Base-by-base conservation (phyloP, 2,329 filamentous ascomycete species). In the Pezicula carpinea region DNA sequence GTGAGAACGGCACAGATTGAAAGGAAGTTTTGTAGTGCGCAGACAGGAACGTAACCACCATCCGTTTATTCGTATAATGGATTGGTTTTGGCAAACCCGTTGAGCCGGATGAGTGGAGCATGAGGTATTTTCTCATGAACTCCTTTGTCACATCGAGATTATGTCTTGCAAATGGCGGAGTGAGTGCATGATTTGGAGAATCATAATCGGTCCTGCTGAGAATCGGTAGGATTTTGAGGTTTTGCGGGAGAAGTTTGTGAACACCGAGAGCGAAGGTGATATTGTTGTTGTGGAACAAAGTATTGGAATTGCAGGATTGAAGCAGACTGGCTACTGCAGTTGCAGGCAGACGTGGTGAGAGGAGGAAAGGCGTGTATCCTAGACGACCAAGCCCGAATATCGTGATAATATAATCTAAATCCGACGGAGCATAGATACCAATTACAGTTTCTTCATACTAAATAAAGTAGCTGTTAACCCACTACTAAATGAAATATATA, bases 21-120 rank as follows among this genome's bases (percentile, higher is more conserved):
- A 82, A 74, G 0, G 70, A 36, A n/a, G 21, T 33, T 8, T 22
- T 35, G 8, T 26, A 38, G 26, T 34, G 26, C 7, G 19, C 23
- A 2, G 47, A 54, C 22, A 41, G 48, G 33, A 41, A 39, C 44
- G 76, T 78, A 7, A 67, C 66, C 7, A 82, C 61, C 6, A 70
- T 72, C 11, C 72, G 69, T 8, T 62, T 59, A 44, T 85, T 76
- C 1, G 72, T 77, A 40, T 80, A 74, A 47, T 72, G 78, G 32
- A 85, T 82, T 0, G 80, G 79, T 50, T 83, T 83, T 0, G 81
- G 81, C 0, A 83, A 66, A 0, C 80, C 80, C 0, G 82, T 73
- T 0, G 75, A 80, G 6, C 81, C 80, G 31, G 58, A 56, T 23
- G 57, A 11, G 29, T 60, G 56, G 7, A 63, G 63, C 21, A 65